Evolutionary conservation across 345 rosid genomes (phyloP).

Genomic region (Clausena lansium): DNA sequence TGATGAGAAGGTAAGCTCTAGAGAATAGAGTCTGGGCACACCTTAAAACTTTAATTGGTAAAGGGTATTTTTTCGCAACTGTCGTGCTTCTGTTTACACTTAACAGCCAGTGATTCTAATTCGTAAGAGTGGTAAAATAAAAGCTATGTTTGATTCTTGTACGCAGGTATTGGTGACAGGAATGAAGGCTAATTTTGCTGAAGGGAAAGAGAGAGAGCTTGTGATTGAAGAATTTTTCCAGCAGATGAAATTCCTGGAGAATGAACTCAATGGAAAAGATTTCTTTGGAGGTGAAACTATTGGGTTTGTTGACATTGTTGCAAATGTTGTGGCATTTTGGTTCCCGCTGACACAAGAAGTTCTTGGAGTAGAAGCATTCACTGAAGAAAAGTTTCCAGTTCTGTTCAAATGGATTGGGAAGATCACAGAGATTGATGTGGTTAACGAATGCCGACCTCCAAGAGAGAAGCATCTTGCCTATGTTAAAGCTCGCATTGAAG

Average conservation of each 20-base stretch:
- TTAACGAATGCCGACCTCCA: slow-evolving; percentile 20
- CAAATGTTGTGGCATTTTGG: slow-evolving; percentile 1
- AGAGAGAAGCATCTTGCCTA: slow-evolving; percentile 16
- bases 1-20: slow-evolving; percentile 28
- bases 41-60: not conserved
- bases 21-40: not conserved
- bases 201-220: not conserved
- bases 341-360: slow-evolving; percentile 7
- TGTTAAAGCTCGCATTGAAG: not conserved
- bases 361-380: not conserved
- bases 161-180: not conserved
- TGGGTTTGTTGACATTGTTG: slow-evolving; percentile 25
- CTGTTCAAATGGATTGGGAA: slow-evolving; percentile 24
- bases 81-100: too few relatives aligned
- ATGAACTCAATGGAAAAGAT: slow-evolving; percentile 23
- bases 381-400: slow-evolving; percentile 16
- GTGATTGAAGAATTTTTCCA: slow-evolving; percentile 11
- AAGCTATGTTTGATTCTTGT: not conserved
- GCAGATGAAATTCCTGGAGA: slow-evolving; percentile 25
- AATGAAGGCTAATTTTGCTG: not conserved
- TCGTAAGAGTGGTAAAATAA: not conserved
- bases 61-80: too few relatives aligned
- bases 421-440: slow-evolving; percentile 1
- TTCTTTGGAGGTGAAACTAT: slow-evolving; percentile 21
- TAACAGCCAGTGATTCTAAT: too few relatives aligned